Evolutionary conservation across 1,284 basidiomycete species (phyloP), one percentile per base, ranked within the genome.

Genomic region (Entoloma clypeatum): DNA sequence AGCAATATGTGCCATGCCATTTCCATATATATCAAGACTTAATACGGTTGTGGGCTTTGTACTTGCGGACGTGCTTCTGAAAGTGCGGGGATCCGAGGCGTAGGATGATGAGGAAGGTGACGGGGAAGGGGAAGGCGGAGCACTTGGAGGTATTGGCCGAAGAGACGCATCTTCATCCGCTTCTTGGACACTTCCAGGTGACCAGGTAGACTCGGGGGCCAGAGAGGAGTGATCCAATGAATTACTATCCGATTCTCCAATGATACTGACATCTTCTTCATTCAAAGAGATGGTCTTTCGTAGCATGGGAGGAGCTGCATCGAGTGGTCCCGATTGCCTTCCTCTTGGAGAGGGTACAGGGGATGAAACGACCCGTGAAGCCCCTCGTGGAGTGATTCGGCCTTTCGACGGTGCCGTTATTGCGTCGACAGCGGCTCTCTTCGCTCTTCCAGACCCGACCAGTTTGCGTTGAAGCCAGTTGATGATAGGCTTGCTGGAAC

Each of bases 41-140:
- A 96, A 74, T 18, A 96, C 64, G 0, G 94, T 98, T 2, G 94
- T 98, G 2, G 92, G 94, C 62, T 97, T 97, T 4, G 94, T 98
- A 57, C 89, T 92, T 0, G 91, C 88, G 16, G 87, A 78, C 53
- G 86, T 82, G 56, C 84, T 89, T 56, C 75, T 72, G 66, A 88
- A 86, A 4, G 86, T 89, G 37, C 80, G 75, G n/a, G 83, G 74
- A 56, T 89, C 75, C 10, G 84, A 87, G 29, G 87, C 71, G 60
- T 86, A 86, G 1, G 87, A 86, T 0, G 85, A 84, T 7, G 86
- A 84, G 2, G 81, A 87, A 44, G 74, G 81, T 6, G 82, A 89
- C 6, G 86, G 87, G 0, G 87, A 84, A 2, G 89, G 91, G 0
- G 88, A 91, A 9, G 85, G 86, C 5, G 88, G 86, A 3, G 79